A percentile compares a stretch with the other conserved stretches of the same genome.
phyloP scores from a whole-genome alignment of 306 rosid species.

The Citrullus mucosospermus region DNA sequence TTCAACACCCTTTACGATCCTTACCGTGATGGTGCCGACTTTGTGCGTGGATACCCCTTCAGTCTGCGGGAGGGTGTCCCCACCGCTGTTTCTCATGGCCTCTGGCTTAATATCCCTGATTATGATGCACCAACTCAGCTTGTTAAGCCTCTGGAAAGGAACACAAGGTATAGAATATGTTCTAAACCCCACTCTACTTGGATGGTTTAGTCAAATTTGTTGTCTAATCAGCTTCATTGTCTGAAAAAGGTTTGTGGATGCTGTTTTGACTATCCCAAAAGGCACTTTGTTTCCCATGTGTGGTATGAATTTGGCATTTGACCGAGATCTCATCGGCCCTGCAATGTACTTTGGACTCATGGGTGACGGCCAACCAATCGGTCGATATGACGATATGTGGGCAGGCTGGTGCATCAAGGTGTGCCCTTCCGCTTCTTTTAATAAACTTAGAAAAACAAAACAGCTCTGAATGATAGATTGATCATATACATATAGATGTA shows the following conservation, averaged over 20 bases:
- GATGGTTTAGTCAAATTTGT: background rate
- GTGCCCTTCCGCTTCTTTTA: background rate
- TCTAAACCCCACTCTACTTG: background rate
- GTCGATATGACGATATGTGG: constrained; percentile 90
- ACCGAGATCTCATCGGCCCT: constrained; percentile 83
- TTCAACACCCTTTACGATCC: constrained; percentile 62
- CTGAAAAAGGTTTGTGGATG: constrained; percentile 38
- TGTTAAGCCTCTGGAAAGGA: constrained; percentile 77
- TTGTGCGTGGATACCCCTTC: constrained; percentile 87
- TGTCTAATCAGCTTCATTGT: background rate
- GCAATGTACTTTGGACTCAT: constrained; percentile 96
- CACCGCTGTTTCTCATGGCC: constrained; percentile 77
- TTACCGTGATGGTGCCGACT: constrained; percentile 63
- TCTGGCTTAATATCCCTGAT: constrained; percentile 91
- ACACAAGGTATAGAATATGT: constrained; percentile 39
- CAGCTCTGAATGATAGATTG: background rate
- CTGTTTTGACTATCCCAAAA: constrained; percentile 49
- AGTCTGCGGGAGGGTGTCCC: constrained; percentile 80
- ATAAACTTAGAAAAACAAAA: background rate
- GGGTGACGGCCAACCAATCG: constrained; percentile 94
- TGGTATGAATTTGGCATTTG: constrained; percentile 85
- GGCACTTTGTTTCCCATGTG: constrained; percentile 70
- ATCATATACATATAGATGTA: background rate
- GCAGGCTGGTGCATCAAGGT: constrained; percentile 90
- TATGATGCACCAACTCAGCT: constrained; percentile 94